Base-by-base conservation (phyloP, 1,139 yeast species). In the Yamadazyma sp. region DNA sequence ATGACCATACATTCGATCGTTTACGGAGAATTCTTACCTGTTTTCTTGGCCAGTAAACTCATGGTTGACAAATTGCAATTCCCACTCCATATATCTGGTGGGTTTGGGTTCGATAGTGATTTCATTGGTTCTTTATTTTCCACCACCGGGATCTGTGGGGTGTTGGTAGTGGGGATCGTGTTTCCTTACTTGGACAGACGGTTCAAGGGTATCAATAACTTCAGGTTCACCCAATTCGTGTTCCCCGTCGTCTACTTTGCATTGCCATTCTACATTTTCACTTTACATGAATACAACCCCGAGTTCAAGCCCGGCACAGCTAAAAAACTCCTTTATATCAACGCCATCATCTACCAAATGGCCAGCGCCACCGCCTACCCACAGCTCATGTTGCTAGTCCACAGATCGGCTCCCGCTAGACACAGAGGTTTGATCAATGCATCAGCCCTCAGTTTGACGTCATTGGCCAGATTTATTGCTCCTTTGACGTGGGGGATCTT, bases 401-500 rank as follows among this genome's bases (percentile, higher is more conserved):
- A 75, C 50, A 59, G 78, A 38, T 70, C 76, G 7, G 64, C 81
- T 1, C 69, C 72, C 7, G 63, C 73, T 22, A 59, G 66, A 45
- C 74, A 76, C 51, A 58, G 81, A 39, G 79, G 79, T 0, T 67
- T 73, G 44, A 65, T 77, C 29, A 77, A 77, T 53, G 78, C 79
- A 12, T 58, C 71, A 10, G 66, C 78, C 2, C 60, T 76, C 50
- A 70, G 77, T 42, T 64, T 75, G 34, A 64, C 75, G 16, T 73
- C 86, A 1, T 59, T 75, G 30, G 82, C 85, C 0, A 58, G 87
- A 45, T 80, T 77, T 40, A 33, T 76, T 1, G 86, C 82, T 3
- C 87, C 87, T 0, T 56, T 79, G 14, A 30, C 66, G 2, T 79
- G 83, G 81, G 87, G 87, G 9, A 61, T 59, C 38, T 50, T 81